Conservation (phyloP, 176 grass and related monocot genomes). For the Cenchrus americanus region DNA sequence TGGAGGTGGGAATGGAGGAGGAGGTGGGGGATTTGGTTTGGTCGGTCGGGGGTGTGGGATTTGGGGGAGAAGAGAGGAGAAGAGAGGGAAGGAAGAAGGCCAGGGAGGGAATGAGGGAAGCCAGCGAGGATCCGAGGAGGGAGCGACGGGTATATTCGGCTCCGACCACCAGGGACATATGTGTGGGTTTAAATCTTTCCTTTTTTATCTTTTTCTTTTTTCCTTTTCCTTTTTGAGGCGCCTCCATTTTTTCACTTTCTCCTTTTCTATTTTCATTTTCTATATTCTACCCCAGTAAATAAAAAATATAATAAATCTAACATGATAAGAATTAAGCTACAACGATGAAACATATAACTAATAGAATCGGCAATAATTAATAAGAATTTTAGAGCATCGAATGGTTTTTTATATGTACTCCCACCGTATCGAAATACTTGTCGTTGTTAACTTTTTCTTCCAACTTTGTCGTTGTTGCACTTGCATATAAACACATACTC, state of each 20-base stretch:
- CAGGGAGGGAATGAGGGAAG: neutral
- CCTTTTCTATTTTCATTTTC: neutral
- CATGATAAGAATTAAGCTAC: no score
- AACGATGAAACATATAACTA: no score
- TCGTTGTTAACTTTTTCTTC: no score
- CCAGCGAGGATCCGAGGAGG: neutral
- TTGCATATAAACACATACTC: no score
- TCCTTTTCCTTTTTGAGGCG: neutral
- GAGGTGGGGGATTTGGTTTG: constrained; percentile 6
- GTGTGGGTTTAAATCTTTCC: neutral
- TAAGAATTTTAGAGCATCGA: no score
- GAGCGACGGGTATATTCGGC: constrained; percentile 12
- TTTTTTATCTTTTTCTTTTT: neutral
- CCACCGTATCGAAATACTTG: no score
- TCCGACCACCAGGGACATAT: neutral
- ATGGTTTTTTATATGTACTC: no score
- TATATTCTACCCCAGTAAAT: no score
- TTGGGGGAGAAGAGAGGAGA: neutral
- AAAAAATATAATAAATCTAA: no score
- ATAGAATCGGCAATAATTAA: no score
- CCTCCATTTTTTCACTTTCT: neutral
- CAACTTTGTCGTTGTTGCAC: no score
- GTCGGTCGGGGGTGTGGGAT: neutral
- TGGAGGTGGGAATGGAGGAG: neutral
- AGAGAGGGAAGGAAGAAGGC: neutral